Percentiles rank a stretch among this genome's conserved stretches.
Conservation (phyloP, 140 eudicot genomes). For the Bidens hawaiensis region DNA sequence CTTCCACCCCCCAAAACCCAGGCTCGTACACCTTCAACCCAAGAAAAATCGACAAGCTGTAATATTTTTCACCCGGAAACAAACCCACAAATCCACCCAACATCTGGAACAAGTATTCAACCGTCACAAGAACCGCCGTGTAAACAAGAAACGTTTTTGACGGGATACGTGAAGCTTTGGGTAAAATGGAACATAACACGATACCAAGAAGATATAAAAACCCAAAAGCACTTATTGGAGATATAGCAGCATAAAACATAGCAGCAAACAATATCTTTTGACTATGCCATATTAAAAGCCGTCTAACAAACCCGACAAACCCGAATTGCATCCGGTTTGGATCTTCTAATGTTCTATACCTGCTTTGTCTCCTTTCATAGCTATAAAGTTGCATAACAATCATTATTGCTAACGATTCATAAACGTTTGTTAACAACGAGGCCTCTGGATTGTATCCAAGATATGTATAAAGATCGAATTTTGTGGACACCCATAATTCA, state of each 20-base stretch:
- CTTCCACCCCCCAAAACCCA: conserved; percentile 60
- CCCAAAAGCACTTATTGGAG: conserved; percentile 66
- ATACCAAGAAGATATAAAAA: conserved; percentile 60
- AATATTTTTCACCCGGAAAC: conserved; percentile 53
- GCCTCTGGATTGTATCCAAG: conserved; percentile 54
- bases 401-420: conserved; percentile 50
- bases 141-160: conserved; percentile 49
- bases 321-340: conserved; percentile 28
- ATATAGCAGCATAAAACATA: conserved; percentile 54
- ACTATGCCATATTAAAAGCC: conserved; percentile 65
- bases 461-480: conserved; percentile 36
- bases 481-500: conserved; percentile 39
- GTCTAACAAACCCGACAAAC: conserved; percentile 31
- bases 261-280: conserved; percentile 51
- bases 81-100: conserved; percentile 45
- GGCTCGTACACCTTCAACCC: conserved; percentile 52
- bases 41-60: conserved; percentile 34
- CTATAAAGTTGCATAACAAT: conserved; percentile 63
- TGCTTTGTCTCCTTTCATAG: conserved; percentile 61
- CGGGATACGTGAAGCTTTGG: conserved; percentile 55
- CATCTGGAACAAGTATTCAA: conserved; percentile 61
- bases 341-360: conserved; percentile 27
- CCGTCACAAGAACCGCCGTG: conserved; percentile 50
- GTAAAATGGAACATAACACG: conserved; percentile 43
- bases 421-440: conserved; percentile 44